These are phyloP conservation scores for Zygosaccharomyces pseudorouxii DNA, from an alignment of 805 yeast genomes.

Conservation along the genomic window DNA sequence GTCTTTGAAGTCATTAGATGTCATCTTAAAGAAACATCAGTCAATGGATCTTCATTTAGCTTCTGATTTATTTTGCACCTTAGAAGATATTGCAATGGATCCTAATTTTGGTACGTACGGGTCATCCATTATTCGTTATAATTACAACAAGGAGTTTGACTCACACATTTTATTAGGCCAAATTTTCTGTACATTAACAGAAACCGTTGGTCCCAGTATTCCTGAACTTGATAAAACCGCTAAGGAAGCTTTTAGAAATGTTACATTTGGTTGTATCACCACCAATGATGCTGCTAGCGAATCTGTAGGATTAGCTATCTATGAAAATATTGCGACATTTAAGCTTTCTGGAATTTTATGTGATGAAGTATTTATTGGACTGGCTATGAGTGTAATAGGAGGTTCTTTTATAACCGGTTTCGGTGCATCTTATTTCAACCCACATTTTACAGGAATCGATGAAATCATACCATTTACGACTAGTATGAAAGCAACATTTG, in stretches of 20 bases:
- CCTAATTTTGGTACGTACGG: slow-evolving; percentile 50
- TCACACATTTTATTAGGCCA: slow-evolving; percentile 43
- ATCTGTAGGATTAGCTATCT: slow-evolving; percentile 18
- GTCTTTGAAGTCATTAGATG: slow-evolving; percentile 55
- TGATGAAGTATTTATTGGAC: slow-evolving; percentile 27
- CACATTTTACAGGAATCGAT: slow-evolving; percentile 33
- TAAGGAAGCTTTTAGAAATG: slow-evolving; percentile 36
- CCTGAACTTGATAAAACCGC: slow-evolving; percentile 29
- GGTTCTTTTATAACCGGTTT: slow-evolving; percentile 18
- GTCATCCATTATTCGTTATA: slow-evolving; percentile 42
- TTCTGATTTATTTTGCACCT: slow-evolving; percentile 39
- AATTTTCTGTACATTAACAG: slow-evolving; percentile 43
- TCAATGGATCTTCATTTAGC: slow-evolving; percentile 43
- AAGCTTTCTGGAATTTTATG: slow-evolving; percentile 25
- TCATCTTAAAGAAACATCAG: slow-evolving; percentile 53
- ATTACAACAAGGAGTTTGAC: slow-evolving; percentile 45
- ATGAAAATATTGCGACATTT: slow-evolving; percentile 29
- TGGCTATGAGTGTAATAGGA: slow-evolving; percentile 21
- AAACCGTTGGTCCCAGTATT: slow-evolving; percentile 56
- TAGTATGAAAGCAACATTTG: slow-evolving; percentile 37
- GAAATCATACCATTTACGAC: slow-evolving; percentile 45
- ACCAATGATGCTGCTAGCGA: slow-evolving; percentile 36
- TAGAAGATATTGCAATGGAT: slow-evolving; percentile 39
- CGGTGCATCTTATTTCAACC: slow-evolving; percentile 18
- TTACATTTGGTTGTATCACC: slow-evolving; percentile 34